These are phyloP conservation scores for Saccharomycopsis guyanensis DNA, from an alignment of 805 yeast species.

Conservation along the genomic window DNA sequence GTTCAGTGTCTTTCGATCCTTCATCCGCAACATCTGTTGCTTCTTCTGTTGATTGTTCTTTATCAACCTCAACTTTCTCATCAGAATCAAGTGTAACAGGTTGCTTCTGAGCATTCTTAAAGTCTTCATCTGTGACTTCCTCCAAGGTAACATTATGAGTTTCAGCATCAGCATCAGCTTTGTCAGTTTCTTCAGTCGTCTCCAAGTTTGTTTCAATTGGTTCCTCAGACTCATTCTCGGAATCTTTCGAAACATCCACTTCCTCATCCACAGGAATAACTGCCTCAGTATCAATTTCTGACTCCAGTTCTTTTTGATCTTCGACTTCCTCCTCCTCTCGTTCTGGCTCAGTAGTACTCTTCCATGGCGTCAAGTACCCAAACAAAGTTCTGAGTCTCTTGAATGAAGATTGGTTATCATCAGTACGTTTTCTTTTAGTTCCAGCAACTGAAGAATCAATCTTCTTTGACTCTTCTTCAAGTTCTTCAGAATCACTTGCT, in stretches of 20 bases:
- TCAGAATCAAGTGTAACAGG: background rate
- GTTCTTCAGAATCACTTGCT: background rate
- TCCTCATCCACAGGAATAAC: conserved; percentile 1
- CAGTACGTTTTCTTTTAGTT: background rate
- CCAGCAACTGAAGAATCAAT: no score
- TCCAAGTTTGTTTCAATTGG: no score
- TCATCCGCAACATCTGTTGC: background rate
- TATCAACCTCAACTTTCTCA: background rate
- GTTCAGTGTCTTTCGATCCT: background rate
- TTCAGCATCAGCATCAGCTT: background rate
- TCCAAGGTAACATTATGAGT: background rate
- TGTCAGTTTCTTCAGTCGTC: background rate
- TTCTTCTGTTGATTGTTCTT: background rate
- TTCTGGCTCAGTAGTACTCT: background rate
- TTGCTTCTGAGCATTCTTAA: background rate
- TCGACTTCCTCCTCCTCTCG: background rate
- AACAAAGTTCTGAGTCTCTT: background rate
- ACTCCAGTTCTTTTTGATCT: background rate
- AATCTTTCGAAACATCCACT: background rate
- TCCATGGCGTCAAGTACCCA: conserved; percentile 2
- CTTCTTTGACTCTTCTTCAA: background rate
- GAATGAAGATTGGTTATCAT: background rate
- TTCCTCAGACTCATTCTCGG: no score
- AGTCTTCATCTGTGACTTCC: background rate
- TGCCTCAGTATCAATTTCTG: no score